Evolutionary conservation across 2,329 filamentous ascomycete genomes (phyloP).

Genomic region (Penicillium freii): DNA sequence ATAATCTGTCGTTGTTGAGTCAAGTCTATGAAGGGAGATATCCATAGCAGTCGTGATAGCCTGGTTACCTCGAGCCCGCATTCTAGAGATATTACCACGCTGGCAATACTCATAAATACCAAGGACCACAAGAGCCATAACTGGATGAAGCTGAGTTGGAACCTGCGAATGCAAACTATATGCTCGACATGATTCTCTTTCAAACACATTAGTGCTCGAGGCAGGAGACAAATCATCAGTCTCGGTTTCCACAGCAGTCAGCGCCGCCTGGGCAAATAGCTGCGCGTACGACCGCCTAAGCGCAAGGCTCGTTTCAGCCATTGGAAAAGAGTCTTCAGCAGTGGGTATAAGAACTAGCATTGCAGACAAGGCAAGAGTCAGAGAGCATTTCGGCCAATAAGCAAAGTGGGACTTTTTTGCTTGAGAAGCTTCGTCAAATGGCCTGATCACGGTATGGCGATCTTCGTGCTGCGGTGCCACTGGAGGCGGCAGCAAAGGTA

Average conservation of each 20-base stretch:
- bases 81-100: constrained; percentile 22
- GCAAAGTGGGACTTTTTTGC: constrained; percentile 15
- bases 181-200: neutral
- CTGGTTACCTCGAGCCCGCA: constrained; percentile 26
- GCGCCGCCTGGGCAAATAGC: constrained; percentile 24
- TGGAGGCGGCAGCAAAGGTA: constrained; percentile 24
- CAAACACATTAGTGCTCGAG: neutral
- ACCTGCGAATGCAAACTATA: constrained; percentile 15
- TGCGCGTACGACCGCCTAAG: constrained; percentile 24
- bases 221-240: constrained; percentile 10
- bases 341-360: constrained; percentile 25
- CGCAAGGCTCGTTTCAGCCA: constrained; percentile 4
- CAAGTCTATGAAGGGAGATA: constrained; percentile 21
- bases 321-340: constrained; percentile 7
- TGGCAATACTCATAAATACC: constrained; percentile 27
- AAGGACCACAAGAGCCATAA: constrained; percentile 23
- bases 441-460: neutral
- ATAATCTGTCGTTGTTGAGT: neutral
- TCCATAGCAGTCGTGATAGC: constrained; percentile 30
- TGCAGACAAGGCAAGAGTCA: constrained; percentile 24
- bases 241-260: constrained; percentile 16
- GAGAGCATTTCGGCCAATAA: constrained; percentile 21
- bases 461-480: constrained; percentile 14
- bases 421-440: neutral
- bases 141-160: constrained; percentile 16